phyloP scores from a whole-genome alignment of 2,329 filamentous ascomycete species.

The Diaporthe vaccinii region DNA sequence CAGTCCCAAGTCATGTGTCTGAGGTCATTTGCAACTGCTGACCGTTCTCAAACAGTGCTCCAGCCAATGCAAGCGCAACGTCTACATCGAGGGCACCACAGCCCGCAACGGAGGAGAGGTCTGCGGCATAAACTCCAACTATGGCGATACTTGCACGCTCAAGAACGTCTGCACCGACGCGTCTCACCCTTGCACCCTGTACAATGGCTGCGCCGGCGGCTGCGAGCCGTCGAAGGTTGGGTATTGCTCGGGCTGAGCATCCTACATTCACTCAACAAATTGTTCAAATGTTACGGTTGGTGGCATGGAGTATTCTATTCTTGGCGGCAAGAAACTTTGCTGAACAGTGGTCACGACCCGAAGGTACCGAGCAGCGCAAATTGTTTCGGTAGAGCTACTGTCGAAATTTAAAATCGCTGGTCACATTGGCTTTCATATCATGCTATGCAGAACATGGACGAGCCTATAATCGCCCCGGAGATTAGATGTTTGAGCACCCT shows the following conservation, averaged over 20 bases:
- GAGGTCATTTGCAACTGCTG: not conserved
- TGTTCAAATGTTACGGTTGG: too few species aligned
- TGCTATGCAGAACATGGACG: too few species aligned
- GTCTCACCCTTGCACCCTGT: conserved; percentile 33
- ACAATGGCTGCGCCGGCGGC: conserved; percentile 35
- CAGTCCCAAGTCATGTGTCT: not conserved
- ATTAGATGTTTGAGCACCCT: not conserved
- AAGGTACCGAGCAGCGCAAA: not conserved
- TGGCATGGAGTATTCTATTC: not conserved
- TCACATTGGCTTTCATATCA: not conserved
- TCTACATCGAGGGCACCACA: conserved; percentile 56
- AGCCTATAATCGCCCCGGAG: not conserved
- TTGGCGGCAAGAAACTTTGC: not conserved
- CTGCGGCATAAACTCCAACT: conserved; percentile 34
- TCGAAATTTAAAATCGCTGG: not conserved
- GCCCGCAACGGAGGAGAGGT: conserved; percentile 45
- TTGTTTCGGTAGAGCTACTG: not conserved
- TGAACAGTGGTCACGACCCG: not conserved
- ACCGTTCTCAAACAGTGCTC: not conserved
- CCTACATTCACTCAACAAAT: too few species aligned
- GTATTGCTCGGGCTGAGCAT: conserved; percentile 7
- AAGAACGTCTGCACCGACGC: conserved; percentile 35
- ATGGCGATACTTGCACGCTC: conserved; percentile 47
- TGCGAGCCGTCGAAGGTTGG: conserved; percentile 32
- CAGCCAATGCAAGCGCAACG: conserved; percentile 56